Percentiles rank a stretch among this genome's conserved stretches.
These are phyloP conservation scores for Chlorella sp. DNA, from an alignment of 139 green algal species.

Conservation along the genomic window DNA sequence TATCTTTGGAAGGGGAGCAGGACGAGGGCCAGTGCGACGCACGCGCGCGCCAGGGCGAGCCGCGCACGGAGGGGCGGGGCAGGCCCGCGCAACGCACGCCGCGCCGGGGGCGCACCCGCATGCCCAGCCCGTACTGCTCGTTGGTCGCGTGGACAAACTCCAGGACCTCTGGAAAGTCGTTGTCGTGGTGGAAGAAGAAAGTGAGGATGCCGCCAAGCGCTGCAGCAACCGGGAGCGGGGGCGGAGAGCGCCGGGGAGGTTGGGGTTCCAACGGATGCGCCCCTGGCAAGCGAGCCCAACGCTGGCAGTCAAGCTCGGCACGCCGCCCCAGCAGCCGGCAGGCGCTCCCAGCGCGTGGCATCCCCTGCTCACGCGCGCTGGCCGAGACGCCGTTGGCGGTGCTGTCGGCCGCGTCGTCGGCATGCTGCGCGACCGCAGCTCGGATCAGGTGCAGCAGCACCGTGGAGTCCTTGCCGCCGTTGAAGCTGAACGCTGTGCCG, in stretches of 20 bases:
- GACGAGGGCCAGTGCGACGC: too few relatives aligned
- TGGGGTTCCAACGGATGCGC: background rate
- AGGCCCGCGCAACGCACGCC: too few relatives aligned
- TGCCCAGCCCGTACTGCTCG: constrained; percentile 55
- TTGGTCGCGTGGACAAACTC: constrained; percentile 48
- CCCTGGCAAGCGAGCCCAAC: background rate
- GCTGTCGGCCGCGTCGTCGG: too few relatives aligned
- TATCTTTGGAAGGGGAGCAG: too few relatives aligned
- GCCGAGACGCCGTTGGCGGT: background rate
- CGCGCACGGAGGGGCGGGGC: too few relatives aligned
- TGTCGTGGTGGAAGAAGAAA: constrained; percentile 77
- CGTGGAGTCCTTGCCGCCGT: constrained; percentile 93
- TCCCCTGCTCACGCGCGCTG: constrained; percentile 5
- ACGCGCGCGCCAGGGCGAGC: too few relatives aligned
- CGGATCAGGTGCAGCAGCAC: constrained; percentile 89
- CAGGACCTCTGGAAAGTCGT: constrained; percentile 80
- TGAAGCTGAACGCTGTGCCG: constrained; percentile 87
- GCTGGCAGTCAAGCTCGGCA: too few relatives aligned
- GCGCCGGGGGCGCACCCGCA: too few relatives aligned
- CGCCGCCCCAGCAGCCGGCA: too few relatives aligned
- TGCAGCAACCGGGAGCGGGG: background rate
- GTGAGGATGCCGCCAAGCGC: constrained; percentile 63
- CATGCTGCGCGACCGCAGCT: constrained; percentile 41
- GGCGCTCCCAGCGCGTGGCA: too few relatives aligned
- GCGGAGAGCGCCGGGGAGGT: background rate